A percentile compares a stretch with the other conserved stretches of the same genome.
phyloP scores from a whole-genome alignment of 2,329 filamentous ascomycete genomes.

The Diaporthe longicolla region DNA sequence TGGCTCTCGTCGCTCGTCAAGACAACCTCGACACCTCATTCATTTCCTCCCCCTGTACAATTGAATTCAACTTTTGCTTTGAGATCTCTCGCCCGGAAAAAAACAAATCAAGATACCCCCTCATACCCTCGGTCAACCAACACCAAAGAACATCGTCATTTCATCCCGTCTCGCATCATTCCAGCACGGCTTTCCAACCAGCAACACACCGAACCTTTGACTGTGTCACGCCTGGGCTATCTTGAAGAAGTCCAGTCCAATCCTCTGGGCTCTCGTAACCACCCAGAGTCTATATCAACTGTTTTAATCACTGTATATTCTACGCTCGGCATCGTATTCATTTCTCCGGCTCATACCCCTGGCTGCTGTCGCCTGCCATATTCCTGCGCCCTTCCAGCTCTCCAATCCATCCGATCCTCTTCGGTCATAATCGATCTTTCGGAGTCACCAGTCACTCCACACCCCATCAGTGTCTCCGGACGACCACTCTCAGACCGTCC shows the following conservation, averaged over 20 bases:
- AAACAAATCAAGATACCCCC: conserved; percentile 16
- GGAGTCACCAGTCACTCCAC: conserved; percentile 22
- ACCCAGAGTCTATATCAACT: conserved; percentile 14
- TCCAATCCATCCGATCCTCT: conserved; percentile 17
- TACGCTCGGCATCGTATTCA: conserved; percentile 34
- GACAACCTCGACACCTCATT: conserved; percentile 19
- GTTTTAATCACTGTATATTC: conserved; percentile 38
- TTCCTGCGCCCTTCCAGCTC: background rate
- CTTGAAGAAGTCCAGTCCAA: conserved; percentile 32
- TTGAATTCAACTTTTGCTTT: conserved; percentile 30
- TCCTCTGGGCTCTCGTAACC: background rate
- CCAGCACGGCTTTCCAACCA: background rate
- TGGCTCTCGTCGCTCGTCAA: conserved; percentile 7
- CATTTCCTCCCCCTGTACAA: conserved; percentile 32
- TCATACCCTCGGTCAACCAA: background rate
- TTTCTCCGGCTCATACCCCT: conserved; percentile 18
- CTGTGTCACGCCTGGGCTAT: conserved; percentile 23
- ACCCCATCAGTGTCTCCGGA: conserved; percentile 12
- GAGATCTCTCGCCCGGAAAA: background rate
- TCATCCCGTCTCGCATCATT: conserved; percentile 17
- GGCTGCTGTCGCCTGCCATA: background rate
- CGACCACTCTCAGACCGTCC: conserved; percentile 30
- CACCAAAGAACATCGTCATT: conserved; percentile 13
- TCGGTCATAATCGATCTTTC: conserved; percentile 1
- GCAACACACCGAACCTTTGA: conserved; percentile 23